These are phyloP conservation scores for Schrenkiella parvula DNA, from an alignment of 345 rosid genomes.

Conservation along the genomic window DNA sequence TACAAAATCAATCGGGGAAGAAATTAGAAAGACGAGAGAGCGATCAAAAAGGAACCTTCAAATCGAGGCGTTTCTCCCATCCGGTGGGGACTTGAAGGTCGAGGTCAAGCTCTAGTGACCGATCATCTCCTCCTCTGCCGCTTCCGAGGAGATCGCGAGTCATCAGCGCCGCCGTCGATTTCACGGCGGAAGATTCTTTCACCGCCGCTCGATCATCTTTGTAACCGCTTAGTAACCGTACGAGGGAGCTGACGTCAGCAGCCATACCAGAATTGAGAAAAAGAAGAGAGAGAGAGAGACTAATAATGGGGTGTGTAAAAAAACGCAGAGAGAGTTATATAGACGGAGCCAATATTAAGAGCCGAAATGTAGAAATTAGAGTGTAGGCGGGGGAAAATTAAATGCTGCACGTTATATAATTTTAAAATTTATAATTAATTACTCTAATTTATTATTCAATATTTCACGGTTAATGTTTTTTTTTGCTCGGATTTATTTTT, in stretches of 20 bases:
- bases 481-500: neutral
- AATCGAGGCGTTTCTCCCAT: slow-evolving; percentile 87
- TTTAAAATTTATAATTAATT: neutral
- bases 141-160: slow-evolving; percentile 73
- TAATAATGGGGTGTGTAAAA: neutral
- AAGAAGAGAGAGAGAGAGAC: neutral
- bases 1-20: neutral
- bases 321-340: slow-evolving; percentile 2
- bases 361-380: neutral
- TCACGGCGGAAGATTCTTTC: slow-evolving; percentile 34
- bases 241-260: slow-evolving; percentile 57
- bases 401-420: slow-evolving; percentile 30
- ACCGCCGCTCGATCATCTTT: slow-evolving; percentile 39
- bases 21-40: slow-evolving; percentile 4
- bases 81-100: slow-evolving; percentile 84
- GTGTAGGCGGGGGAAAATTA: neutral
- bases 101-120: slow-evolving; percentile 75
- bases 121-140: slow-evolving; percentile 32
- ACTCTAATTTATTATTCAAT: neutral
- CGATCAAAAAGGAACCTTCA: slow-evolving; percentile 48
- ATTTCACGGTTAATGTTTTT: neutral
- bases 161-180: slow-evolving; percentile 46
- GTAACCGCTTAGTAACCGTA: slow-evolving; percentile 42
- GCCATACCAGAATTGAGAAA: slow-evolving; percentile 37
- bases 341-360: slow-evolving; percentile 9